Evolutionary conservation across 2,329 filamentous ascomycete genomes (phyloP), one percentile per base, ranked within the genome.

Genomic region (Trichoderma koningii): DNA sequence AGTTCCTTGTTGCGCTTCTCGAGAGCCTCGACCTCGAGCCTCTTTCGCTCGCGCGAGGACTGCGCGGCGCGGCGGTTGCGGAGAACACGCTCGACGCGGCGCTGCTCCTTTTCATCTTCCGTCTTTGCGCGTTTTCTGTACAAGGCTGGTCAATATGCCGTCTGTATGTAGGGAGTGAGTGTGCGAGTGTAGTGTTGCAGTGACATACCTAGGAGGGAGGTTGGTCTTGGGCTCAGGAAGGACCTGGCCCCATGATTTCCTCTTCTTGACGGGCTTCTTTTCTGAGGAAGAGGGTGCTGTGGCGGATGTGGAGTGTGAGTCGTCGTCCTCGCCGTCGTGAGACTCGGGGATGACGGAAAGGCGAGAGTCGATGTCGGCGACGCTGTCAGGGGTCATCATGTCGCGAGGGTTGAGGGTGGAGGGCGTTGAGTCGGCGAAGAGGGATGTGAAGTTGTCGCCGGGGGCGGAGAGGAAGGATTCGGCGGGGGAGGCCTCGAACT

Each of bases 221-320:
- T 94, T 96, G 38, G 95, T 98, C 85, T 97, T 98, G 50, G 95
- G 95, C 75, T 96, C 92, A 19, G 95, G 95, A 47, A 98, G 87
- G 76, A 96, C 92, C 79, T 99, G 95, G 56, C 95, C 95, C 95
- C 95, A 99, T 55, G 95, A 98, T 81, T 98, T 99, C 73, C 95
- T 85, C 87, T 97, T 97, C 87, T 97, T 97, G 42, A 84, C 80
- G 1, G 85, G 83, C 81, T 92, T 95, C 83, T 91, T 92, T 53
- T 89, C 85, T 0, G 73, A 66, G 1, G 72, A 65, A 0, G 71
- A 64, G 7, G 68, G 61, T 38, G 69, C 60, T 12, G 38, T 5
- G 30, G 15, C 14, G 45, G 44, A 19, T 17, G 56, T 3, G 12
- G 41, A 19, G 38, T 44, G 48, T n/a, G 38, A 26, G 41, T 63